These are phyloP conservation scores for Piedraia hortae DNA, from an alignment of 2,329 filamentous ascomycete genomes.

Conservation along the genomic window DNA sequence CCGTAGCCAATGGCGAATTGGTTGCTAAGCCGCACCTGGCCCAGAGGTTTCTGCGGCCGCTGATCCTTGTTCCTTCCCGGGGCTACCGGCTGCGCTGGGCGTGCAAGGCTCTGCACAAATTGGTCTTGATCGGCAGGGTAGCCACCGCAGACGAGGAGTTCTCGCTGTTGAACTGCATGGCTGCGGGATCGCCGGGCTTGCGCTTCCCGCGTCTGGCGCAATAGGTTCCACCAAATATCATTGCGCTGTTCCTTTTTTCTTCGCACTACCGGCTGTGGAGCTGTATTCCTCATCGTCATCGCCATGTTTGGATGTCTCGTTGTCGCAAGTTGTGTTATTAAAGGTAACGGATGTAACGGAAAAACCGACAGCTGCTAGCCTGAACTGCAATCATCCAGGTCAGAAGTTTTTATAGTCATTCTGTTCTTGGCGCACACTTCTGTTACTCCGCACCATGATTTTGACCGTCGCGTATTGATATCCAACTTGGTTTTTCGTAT, in stretches of 20 bases:
- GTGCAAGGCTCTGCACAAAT: conserved; percentile 7
- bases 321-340: no score
- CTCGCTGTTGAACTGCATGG: conserved; percentile 9
- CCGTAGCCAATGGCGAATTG: conserved; percentile 12
- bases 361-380: no score
- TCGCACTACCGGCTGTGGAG: not conserved
- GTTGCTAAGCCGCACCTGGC: conserved; percentile 11
- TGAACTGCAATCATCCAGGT: no score
- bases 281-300: not conserved
- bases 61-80: conserved; percentile 6
- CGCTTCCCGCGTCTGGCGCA: conserved; percentile 12
- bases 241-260: conserved; percentile 8
- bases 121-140: conserved; percentile 9
- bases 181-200: conserved; percentile 12
- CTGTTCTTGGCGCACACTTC: no score
- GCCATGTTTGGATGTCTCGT: conserved; percentile 1
- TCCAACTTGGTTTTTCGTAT: no score
- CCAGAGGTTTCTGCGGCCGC: conserved; percentile 6
- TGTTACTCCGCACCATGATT: no score
- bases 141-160: conserved; percentile 10
- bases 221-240: conserved; percentile 12
- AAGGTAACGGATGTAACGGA: no score
- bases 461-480: no score
- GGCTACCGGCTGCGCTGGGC: conserved; percentile 8
- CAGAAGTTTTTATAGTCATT: no score